Base-by-base conservation (phyloP, 768 basidiomycete genomes). In the Leccinum truebloodii region DNA sequence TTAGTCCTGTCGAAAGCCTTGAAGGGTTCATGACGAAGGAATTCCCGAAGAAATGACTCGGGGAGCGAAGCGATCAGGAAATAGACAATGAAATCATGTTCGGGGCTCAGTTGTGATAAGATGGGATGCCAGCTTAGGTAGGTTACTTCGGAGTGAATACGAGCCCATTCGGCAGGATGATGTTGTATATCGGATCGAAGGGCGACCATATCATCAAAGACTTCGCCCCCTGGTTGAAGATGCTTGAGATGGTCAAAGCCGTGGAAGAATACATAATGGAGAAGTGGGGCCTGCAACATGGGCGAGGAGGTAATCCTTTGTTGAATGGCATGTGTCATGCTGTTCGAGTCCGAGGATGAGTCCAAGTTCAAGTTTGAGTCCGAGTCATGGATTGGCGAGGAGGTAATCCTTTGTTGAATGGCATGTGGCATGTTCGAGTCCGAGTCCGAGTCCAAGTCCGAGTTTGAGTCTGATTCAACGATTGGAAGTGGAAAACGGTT, bases 1-100 rank as follows among this genome's bases (percentile, higher is more conserved):
- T 54, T 35, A 1, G 62, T 67, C n/a, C 61, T 37, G 3, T 24
- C 41, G 14, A 24, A 35, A n/a, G 41, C 4, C n/a, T 48, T 49
- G 52, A 59, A 50, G n/a, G 46, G 46, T 9, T 35, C 34, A 24
- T 16, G 54, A 18, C 18, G 35, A 24, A 59, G 54, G 18, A 56
- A 63, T 10, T 48, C 20, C 6, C 3, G n/a, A 7, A 63, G 51
- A 4, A 53, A 55, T 24, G 34, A 3, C 16, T 52, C 44, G 6
- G 61, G 61, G 26, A 54, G 37, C 1, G 37, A 39, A 24, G 16
- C 22, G 2, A 54, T 26, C 37, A 54, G 12, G 18, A 39, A 6
- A 16, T 18, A 37, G 24, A 54, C 9, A 18, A 54, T 5, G 22
- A 54, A 54, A 24, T 54, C 53, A 10, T 37, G 53, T 26, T 39